A percentile compares a stretch with the other conserved stretches of the same genome.
Evolutionary conservation across 495 filamentous ascomycete genomes (phyloP).

Genomic region (Aspergillus carlsbadensis): DNA sequence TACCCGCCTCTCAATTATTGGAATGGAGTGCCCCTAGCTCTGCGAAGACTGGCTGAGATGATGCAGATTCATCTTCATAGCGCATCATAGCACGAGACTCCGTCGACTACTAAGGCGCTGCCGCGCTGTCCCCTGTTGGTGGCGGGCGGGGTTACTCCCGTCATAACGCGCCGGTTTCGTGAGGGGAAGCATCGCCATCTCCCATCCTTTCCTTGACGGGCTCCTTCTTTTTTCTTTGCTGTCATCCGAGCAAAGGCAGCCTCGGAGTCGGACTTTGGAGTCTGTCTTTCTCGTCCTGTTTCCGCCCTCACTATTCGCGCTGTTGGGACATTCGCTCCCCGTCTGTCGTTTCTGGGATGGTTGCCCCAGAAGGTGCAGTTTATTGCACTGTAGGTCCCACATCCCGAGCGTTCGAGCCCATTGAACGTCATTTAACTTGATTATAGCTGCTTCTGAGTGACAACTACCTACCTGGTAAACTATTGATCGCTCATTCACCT

Average conservation of each 20-base stretch:
- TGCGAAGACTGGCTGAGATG: not conserved
- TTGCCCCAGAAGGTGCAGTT: conserved; percentile 36
- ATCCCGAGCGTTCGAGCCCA: not conserved
- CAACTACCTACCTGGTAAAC: conserved; percentile 80
- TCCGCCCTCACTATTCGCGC: not conserved
- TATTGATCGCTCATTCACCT: not conserved
- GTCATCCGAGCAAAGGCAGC: not conserved
- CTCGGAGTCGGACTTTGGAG: not conserved
- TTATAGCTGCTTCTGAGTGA: conserved; percentile 84
- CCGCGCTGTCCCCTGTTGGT: conserved; percentile 2
- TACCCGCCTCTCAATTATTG: not conserved
- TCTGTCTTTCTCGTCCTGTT: not conserved
- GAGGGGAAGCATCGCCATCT: conserved; percentile 20
- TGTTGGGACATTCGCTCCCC: conserved; percentile 1
- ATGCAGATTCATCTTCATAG: conserved; percentile 8
- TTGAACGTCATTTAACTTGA: conserved; percentile 23
- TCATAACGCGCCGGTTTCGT: conserved; percentile 5
- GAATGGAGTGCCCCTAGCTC: not conserved
- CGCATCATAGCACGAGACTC: conserved; percentile 6
- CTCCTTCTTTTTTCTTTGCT: conserved; percentile 7
- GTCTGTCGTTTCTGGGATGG: conserved; percentile 29
- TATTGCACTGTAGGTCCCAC: conserved; percentile 56
- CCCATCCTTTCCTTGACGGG: conserved; percentile 5
- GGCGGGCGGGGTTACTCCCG: conserved; percentile 22
- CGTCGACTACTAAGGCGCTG: not conserved